Evolutionary conservation across 1,139 yeast genomes (phyloP).

Genomic region (Diutina pseudorugosa): DNA sequence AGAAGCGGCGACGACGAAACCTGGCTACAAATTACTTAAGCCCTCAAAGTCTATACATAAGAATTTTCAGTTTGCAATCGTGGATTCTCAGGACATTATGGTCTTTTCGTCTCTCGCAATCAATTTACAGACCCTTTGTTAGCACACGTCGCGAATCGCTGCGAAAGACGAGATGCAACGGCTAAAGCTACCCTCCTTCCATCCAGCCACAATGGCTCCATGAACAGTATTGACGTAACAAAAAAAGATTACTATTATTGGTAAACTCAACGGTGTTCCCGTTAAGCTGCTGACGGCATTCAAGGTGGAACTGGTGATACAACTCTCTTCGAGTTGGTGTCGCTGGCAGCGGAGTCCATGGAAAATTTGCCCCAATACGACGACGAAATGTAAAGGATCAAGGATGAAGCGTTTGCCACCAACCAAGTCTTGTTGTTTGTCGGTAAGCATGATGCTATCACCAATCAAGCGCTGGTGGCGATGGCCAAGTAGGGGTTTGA

Average conservation of each 20-base stretch:
- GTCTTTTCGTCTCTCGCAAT: too few relatives aligned
- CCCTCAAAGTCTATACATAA: too few relatives aligned
- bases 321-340: slow-evolving; percentile 62
- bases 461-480: slow-evolving; percentile 66
- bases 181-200: too few relatives aligned
- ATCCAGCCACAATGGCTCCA: too few relatives aligned
- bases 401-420: slow-evolving; percentile 71
- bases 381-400: slow-evolving; percentile 60
- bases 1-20: too few relatives aligned
- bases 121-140: too few relatives aligned
- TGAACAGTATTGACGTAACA: slow-evolving; percentile 95
- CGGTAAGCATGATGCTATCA: slow-evolving; percentile 73
- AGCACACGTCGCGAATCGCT: too few relatives aligned
- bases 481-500: slow-evolving; percentile 74
- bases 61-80: too few relatives aligned
- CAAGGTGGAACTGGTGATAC: slow-evolving; percentile 94
- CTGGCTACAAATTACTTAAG: too few relatives aligned
- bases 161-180: too few relatives aligned
- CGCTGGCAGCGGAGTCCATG: slow-evolving; percentile 68
- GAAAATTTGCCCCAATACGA: slow-evolving; percentile 75
- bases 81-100: too few relatives aligned
- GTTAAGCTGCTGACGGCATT: slow-evolving; percentile 91
- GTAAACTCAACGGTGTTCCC: slow-evolving; percentile 78
- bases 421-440: slow-evolving; percentile 86
- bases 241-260: slow-evolving; percentile 92